These are phyloP conservation scores for Suhomyces chickasaworum DNA, from an alignment of 1,139 yeast species.

Conservation along the genomic window DNA sequence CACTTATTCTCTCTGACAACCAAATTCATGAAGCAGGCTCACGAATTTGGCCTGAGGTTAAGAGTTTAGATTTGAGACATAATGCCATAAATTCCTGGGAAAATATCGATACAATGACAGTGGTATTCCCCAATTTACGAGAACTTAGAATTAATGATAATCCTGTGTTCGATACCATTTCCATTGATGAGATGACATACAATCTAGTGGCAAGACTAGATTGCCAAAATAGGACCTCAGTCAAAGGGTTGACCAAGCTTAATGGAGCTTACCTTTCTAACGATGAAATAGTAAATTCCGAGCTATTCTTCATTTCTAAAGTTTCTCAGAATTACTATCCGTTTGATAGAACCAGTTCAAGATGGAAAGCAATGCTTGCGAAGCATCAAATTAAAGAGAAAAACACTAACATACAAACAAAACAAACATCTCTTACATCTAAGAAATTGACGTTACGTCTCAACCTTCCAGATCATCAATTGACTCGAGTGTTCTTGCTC, in stretches of 20 bases:
- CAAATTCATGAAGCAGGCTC: slow-evolving; percentile 14
- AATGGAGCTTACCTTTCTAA: slow-evolving; percentile 57
- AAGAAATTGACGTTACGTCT: slow-evolving; percentile 14
- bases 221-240: slow-evolving; percentile 19
- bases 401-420: not conserved
- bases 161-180: slow-evolving; percentile 44
- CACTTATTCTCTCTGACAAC: slow-evolving; percentile 33
- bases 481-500: slow-evolving; percentile 24
- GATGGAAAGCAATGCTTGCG: slow-evolving; percentile 31
- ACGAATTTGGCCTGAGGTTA: slow-evolving; percentile 4
- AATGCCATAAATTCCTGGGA: slow-evolving; percentile 52
- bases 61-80: slow-evolving; percentile 47
- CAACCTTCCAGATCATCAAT: not conserved
- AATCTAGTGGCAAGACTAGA: slow-evolving; percentile 54
- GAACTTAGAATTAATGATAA: slow-evolving; percentile 54
- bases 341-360: slow-evolving; percentile 24
- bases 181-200: slow-evolving; percentile 39
- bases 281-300: slow-evolving; percentile 62
- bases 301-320: slow-evolving; percentile 62
- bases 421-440: not conserved
- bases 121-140: slow-evolving; percentile 38
- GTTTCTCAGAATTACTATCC: slow-evolving; percentile 36
- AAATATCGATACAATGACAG: slow-evolving; percentile 43
- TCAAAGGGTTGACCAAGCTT: slow-evolving; percentile 35
- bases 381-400: slow-evolving; percentile 26